A percentile compares a stretch with the other conserved stretches of the same genome.
Evolutionary conservation across 2,329 filamentous ascomycete genomes (phyloP).

Genomic region (Beauveria sp.): DNA sequence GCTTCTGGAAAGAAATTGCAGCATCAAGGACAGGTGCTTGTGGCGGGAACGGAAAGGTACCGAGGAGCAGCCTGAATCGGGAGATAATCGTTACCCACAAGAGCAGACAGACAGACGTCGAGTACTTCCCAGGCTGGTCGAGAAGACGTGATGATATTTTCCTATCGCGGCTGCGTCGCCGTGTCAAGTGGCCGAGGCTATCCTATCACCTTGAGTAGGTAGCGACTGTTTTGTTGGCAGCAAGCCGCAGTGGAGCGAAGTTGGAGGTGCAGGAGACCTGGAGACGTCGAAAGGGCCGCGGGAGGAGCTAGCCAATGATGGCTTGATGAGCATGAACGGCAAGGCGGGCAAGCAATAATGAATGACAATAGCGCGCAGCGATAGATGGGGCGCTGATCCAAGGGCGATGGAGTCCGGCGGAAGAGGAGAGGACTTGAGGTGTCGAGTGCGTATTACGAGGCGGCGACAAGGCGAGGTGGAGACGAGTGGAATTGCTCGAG

Average conservation of each 20-base stretch:
- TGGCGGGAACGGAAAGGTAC: background rate
- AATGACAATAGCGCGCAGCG: background rate
- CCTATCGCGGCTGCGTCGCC: too few relatives aligned
- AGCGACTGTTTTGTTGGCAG: background rate
- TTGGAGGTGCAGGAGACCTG: background rate
- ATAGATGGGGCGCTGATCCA: slow-evolving; percentile 7
- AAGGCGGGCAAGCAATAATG: background rate
- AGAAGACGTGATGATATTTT: too few relatives aligned
- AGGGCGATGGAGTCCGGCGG: background rate
- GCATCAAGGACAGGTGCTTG: background rate
- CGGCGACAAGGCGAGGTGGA: background rate
- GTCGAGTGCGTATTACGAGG: background rate
- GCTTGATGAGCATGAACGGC: too few relatives aligned
- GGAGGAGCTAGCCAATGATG: background rate
- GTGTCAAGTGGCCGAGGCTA: too few relatives aligned
- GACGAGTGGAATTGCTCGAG: background rate
- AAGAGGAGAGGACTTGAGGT: background rate
- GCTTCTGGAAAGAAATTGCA: background rate
- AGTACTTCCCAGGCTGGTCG: too few relatives aligned
- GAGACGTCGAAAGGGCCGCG: background rate
- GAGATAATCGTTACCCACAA: background rate
- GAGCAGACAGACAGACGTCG: too few relatives aligned
- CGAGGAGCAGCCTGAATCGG: background rate
- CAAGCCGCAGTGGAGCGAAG: background rate
- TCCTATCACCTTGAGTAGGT: too few relatives aligned